Base-by-base conservation (phyloP, 352 stramenopile species). In the Pythium oligandrum region DNA sequence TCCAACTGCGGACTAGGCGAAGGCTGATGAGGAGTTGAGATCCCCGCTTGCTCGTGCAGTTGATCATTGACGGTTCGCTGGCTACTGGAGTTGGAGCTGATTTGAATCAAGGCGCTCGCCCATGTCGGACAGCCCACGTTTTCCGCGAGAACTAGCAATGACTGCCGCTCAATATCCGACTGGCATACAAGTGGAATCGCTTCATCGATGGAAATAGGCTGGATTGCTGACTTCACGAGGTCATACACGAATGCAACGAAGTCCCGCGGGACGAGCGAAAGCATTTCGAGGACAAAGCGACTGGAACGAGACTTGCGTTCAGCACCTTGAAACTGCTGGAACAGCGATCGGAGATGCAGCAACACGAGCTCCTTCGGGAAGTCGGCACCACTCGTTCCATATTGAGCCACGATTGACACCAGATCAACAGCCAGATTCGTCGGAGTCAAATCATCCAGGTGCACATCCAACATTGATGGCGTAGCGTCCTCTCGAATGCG, bases 281-380 rank as follows among this genome's bases (percentile, higher is more conserved):
- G 48, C 11, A 79, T 51, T 6, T 92, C 77, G 17, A 88, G 38
- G 30, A 82, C 55, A 31, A 84, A 84, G 2, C 38, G 48, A 9
- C 40, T 40, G 6, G 51, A 10, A 4, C 7, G 7, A 8, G 38
- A 42, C 11, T 3, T 38, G 12, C 38, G 3, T 6, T 45, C 47
- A 17, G 33, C 30, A 3, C 52, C 57, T 34, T 42, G 30, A 26
- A 11, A n/a, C 49, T 49, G 17, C 12, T 62, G 51, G 35, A 86
- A 60, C 4, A 82, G 67, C 17, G 60, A 49, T 8, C 75, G 69
- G 17, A 90, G 49, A 64, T 93, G 77, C 12, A 80, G 66, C 60
- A 87, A 68, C 4, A 89, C 70, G 8, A 90, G 76, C 45, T 83
- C 77, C 42, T 67, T 71, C 2, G 83, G 83, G 43, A 90, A 88